These are phyloP conservation scores for Wallacemonas rigidus DNA, from an alignment of 208 protist genomes.

Conservation along the genomic window DNA sequence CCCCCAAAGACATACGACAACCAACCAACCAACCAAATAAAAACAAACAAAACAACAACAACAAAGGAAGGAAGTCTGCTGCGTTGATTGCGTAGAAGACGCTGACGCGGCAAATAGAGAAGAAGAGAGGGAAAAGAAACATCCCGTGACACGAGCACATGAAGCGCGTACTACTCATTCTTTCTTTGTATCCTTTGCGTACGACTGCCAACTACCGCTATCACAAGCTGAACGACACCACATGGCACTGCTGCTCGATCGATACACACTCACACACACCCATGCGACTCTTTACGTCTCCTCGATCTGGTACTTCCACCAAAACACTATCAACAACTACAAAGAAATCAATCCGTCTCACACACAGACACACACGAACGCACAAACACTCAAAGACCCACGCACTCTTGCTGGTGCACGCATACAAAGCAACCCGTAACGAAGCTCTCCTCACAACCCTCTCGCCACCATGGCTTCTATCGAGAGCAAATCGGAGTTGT, in stretches of 20 bases:
- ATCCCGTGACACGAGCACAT: not conserved
- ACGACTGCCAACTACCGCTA: too few relatives aligned
- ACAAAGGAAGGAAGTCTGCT: not conserved
- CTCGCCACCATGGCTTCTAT: conserved; percentile 54
- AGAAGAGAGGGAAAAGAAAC: not conserved
- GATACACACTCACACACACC: too few relatives aligned
- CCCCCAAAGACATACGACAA: not conserved
- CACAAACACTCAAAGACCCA: not conserved
- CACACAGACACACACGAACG: conserved; percentile 13
- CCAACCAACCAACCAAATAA: not conserved
- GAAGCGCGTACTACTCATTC: not conserved
- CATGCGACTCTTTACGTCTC: too few relatives aligned
- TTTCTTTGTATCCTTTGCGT: conserved; percentile 18
- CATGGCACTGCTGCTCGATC: too few relatives aligned
- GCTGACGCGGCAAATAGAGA: not conserved
- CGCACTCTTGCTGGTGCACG: not conserved
- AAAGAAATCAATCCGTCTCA: not conserved
- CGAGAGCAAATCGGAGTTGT: conserved; percentile 43
- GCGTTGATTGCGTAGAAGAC: too few relatives aligned
- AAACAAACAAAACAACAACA: conserved; percentile 7
- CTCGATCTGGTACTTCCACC: too few relatives aligned
- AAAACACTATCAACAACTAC: too few relatives aligned
- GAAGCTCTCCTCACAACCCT: too few relatives aligned
- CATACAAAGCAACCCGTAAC: not conserved
- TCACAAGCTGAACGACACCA: too few relatives aligned